Evolutionary conservation across 2,329 filamentous ascomycete species (phyloP).

Genomic region (Geosmithia flava): DNA sequence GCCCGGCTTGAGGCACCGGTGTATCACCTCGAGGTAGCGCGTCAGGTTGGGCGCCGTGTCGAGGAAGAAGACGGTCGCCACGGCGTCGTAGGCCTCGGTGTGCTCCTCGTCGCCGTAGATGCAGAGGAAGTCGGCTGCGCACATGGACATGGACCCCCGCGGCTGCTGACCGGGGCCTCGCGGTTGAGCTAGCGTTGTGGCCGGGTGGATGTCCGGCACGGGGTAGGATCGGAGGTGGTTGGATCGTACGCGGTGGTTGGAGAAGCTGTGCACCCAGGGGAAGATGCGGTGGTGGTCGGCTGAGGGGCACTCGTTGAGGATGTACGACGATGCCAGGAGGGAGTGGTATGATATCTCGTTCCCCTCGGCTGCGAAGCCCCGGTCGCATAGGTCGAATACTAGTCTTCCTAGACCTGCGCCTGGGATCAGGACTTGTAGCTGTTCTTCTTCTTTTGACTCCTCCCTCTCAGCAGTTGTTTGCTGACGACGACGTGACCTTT

Average conservation of each 20-base stretch:
- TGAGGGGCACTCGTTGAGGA: slow-evolving; percentile 54
- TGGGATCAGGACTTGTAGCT: slow-evolving; percentile 65
- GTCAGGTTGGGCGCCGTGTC: slow-evolving; percentile 93
- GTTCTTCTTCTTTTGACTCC: slow-evolving; percentile 18
- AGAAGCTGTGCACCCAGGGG: slow-evolving; percentile 81
- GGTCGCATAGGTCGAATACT: slow-evolving; percentile 71
- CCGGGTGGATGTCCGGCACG: slow-evolving; percentile 74
- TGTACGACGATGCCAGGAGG: slow-evolving; percentile 70
- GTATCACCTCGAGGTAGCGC: slow-evolving; percentile 75
- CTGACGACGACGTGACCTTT: slow-evolving; percentile 16
- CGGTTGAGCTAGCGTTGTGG: slow-evolving; percentile 28
- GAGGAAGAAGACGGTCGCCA: slow-evolving; percentile 88
- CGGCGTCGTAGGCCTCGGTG: slow-evolving; percentile 58
- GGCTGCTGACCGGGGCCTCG: slow-evolving; percentile 10
- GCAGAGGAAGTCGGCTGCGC: slow-evolving; percentile 84
- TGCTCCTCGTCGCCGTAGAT: slow-evolving; percentile 59
- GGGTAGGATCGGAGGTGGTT: slow-evolving; percentile 64
- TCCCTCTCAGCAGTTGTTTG: slow-evolving; percentile 10
- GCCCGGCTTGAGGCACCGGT: slow-evolving; percentile 61
- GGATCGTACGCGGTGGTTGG: slow-evolving; percentile 62
- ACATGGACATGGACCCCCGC: slow-evolving; percentile 74
- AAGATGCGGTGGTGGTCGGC: slow-evolving; percentile 60
- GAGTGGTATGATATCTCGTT: slow-evolving; percentile 98
- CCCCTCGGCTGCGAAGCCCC: slow-evolving; percentile 67
- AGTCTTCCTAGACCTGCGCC: slow-evolving; percentile 81